A percentile compares a stretch with the other conserved stretches of the same genome.
phyloP scores from a whole-genome alignment of 306 rosid genomes.

The Ziziphus jujuba region DNA sequence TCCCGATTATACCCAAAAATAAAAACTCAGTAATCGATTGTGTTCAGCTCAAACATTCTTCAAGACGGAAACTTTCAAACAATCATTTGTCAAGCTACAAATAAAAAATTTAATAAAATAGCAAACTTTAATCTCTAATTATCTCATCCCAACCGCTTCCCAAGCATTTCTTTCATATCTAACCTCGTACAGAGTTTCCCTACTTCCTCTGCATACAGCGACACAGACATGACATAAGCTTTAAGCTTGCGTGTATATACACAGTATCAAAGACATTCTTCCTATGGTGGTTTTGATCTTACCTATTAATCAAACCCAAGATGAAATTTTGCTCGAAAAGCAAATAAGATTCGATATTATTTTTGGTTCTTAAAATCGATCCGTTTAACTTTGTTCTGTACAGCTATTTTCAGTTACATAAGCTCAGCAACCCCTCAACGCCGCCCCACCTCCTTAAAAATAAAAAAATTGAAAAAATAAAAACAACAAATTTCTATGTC shows the following conservation, averaged over 20 bases:
- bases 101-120: too few relatives aligned
- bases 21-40: background rate
- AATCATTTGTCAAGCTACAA: background rate
- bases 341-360: background rate
- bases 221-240: background rate
- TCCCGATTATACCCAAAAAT: background rate
- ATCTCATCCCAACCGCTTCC: too few relatives aligned
- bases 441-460: background rate
- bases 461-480: background rate
- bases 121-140: too few relatives aligned
- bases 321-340: background rate
- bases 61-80: background rate
- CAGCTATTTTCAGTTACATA: constrained; percentile 19
- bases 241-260: background rate
- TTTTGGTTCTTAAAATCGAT: constrained; percentile 3
- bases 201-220: background rate
- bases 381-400: constrained; percentile 21
- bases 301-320: background rate
- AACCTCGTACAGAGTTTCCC: too few relatives aligned
- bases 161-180: too few relatives aligned
- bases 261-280: background rate
- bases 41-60: background rate
- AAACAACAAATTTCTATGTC: background rate
- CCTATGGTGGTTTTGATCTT: background rate
- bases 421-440: background rate